Evolutionary conservation across 768 basidiomycete species (phyloP), one percentile per base, ranked within the genome.

Genomic region (Trametes villosa): DNA sequence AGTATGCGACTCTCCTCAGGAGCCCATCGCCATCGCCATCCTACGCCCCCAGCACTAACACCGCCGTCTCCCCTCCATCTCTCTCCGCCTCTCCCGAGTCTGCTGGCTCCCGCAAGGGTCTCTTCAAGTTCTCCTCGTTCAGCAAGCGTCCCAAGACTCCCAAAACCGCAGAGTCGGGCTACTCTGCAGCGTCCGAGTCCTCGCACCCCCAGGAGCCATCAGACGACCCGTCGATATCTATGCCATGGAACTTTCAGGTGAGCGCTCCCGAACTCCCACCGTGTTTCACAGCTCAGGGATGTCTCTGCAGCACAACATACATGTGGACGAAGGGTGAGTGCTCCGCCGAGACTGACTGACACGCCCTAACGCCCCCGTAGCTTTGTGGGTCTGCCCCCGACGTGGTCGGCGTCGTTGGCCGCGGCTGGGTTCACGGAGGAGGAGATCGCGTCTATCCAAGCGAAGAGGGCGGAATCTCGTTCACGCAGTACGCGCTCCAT

Each of bases 221-320:
- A 1, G 83, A 82, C 6, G 88, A 91, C 64, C 83, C 85, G 18
- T 81, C 79, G 26, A 88, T 92, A 42, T 86, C 88, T 0, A 63
- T 76, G 62, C 90, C 90, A 4, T 91, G 86, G 84, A 90, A 90
- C 70, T 89, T 91, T 61, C 87, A 87, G 81, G 88, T 85, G 69
- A 46, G 83, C 54, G 45, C 62, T 46, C 27, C 24, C 24, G 13
- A 31, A 41, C 34, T 45, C 12, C 27, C 9, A 11, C 33, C 33
- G 15, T 60, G 44, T 49, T 46, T 34, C 47, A 41, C 2, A 53
- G 59, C 51, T 52, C 31, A 55, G 9, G 12, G 4, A 4, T 30
- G 22, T 12, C 62, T 29, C 27, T 18, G 18, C 63, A 90, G 88
- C 89, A 92, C 69, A 82, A 91, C 67, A 84, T 91, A 33, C 89